Evolutionary conservation across 441 rosid species (phyloP).

Genomic region (Cnidoscolus chayamansa): DNA sequence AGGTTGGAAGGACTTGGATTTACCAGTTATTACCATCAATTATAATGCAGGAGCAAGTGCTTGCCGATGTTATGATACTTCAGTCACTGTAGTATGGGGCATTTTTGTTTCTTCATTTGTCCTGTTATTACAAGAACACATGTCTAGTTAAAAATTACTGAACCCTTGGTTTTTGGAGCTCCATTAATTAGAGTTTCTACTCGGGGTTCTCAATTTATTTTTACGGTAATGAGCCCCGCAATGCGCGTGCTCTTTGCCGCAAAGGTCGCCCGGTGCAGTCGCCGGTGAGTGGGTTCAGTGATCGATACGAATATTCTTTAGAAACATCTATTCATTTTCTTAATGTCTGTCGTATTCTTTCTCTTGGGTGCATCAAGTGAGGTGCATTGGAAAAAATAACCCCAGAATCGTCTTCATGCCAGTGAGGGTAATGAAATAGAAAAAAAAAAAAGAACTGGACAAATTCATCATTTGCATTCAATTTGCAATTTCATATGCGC

Average conservation of each 20-base stretch:
- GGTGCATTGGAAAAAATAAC: no score
- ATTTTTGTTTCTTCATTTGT: background rate
- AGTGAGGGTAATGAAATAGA: no score
- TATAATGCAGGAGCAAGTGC: background rate
- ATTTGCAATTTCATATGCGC: constrained; percentile 8
- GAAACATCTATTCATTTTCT: constrained; percentile 31
- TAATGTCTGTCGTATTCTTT: background rate
- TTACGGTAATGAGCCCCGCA: constrained; percentile 31
- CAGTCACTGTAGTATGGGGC: background rate
- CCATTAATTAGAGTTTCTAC: background rate
- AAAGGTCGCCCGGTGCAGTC: constrained; percentile 18
- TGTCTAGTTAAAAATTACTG: background rate
- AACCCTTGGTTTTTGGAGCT: constrained; percentile 12
- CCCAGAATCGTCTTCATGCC: no score
- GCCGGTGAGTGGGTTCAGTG: constrained; percentile 12
- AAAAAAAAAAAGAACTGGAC: no score
- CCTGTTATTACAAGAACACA: background rate
- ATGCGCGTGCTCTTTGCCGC: constrained; percentile 25
- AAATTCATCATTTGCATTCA: background rate
- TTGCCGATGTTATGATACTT: background rate
- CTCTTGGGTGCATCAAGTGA: no score
- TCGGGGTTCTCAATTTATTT: constrained; percentile 7
- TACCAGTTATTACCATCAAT: no score
- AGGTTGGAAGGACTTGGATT: no score
- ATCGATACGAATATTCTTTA: constrained; percentile 26